Conservation (phyloP, 164 flowering plant species). For the Vitis rupestris region DNA sequence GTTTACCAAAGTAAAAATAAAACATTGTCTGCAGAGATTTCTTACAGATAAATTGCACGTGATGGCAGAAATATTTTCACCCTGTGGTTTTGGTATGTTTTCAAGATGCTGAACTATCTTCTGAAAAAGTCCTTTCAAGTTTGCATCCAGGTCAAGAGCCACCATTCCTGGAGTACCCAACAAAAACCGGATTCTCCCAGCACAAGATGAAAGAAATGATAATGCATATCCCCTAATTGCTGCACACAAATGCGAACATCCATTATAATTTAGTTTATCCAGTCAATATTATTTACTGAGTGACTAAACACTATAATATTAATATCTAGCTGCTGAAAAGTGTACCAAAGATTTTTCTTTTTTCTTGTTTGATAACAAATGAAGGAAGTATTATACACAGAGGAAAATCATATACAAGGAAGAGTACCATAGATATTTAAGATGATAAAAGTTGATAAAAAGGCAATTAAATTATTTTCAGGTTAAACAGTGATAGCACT, state of each 20-base stretch:
- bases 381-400: too few relatives aligned
- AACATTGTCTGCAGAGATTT: constrained; percentile 11
- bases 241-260: constrained; percentile 35
- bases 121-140: constrained; percentile 81
- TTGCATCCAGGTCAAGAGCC: constrained; percentile 88
- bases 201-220: constrained; percentile 88
- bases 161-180: constrained; percentile 97
- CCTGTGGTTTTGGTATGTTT: constrained; percentile 88
- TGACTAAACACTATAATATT: background rate
- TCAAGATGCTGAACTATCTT: constrained; percentile 87
- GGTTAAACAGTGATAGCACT: background rate
- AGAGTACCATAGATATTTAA: background rate
- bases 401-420: too few relatives aligned
- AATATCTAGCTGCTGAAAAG: background rate
- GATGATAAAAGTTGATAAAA: background rate
- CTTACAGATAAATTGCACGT: constrained; percentile 93
- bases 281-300: background rate
- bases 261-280: background rate
- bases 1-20: background rate
- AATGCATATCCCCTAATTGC: constrained; percentile 96
- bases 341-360: background rate
- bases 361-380: too few relatives aligned
- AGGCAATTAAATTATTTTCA: background rate
- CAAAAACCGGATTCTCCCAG: constrained; percentile 92
- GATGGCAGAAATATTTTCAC: constrained; percentile 81